A percentile compares a stretch with the other conserved stretches of the same genome.
Conservation (phyloP, 345 rosid species). For the Melastoma malabathricum region DNA sequence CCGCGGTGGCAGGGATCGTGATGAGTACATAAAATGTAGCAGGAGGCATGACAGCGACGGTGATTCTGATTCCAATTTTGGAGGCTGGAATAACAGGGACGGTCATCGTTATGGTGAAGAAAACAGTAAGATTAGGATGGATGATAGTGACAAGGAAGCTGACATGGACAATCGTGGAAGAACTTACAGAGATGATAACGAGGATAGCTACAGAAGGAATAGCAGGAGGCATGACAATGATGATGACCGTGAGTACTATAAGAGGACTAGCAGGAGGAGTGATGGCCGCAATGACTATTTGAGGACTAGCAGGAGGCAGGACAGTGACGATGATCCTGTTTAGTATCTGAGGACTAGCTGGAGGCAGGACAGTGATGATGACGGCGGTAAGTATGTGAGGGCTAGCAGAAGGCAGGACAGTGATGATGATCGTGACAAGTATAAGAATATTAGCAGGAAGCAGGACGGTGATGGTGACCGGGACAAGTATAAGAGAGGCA, state of each 20-base stretch:
- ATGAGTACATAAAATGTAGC: neutral
- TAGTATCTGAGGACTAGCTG: neutral
- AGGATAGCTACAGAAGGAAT: neutral
- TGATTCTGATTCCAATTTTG: too few relatives aligned
- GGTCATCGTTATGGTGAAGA: too few relatives aligned
- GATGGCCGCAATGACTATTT: conserved; percentile 4
- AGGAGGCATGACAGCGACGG: conserved; percentile 2
- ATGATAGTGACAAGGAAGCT: conserved; percentile 3
- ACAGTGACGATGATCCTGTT: neutral
- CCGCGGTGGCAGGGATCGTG: too few relatives aligned
- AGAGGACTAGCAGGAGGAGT: conserved; percentile 15
- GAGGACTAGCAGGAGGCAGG: conserved; percentile 2
- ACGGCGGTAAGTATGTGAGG: neutral
- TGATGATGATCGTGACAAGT: conserved; percentile 5
- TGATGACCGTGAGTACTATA: neutral
- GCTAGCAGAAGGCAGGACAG: conserved; percentile 5
- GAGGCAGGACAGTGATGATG: conserved; percentile 1
- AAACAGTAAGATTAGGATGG: neutral
- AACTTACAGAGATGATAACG: conserved; percentile 6
- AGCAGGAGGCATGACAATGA: conserved; percentile 2
- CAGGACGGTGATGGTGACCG: conserved; percentile 4
- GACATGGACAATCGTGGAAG: neutral
- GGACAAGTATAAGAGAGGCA: conserved; percentile 6
- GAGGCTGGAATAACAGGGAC: too few relatives aligned
- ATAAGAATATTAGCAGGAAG: neutral